phyloP scores from a whole-genome alignment of 306 rosid genomes.

The Ammopiptanthus mongolicus region DNA sequence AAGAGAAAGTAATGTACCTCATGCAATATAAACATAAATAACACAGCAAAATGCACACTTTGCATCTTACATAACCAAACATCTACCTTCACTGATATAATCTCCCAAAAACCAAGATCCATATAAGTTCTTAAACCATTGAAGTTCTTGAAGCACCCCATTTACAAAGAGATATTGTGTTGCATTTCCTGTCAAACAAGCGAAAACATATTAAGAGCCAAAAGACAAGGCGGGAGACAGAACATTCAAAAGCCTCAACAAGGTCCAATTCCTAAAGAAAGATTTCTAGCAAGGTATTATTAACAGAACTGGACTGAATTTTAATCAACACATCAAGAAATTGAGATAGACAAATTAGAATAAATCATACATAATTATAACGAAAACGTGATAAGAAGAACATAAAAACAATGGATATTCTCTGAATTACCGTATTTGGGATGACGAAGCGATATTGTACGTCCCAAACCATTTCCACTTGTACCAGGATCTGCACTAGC shows the following conservation, averaged over 20 bases:
- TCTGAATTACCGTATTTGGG: conserved; percentile 64
- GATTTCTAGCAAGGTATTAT: neutral
- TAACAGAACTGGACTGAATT: neutral
- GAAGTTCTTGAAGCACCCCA: conserved; percentile 73
- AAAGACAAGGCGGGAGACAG: neutral
- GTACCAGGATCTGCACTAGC: conserved; percentile 45
- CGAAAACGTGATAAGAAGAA: neutral
- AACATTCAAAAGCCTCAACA: conserved; percentile 6
- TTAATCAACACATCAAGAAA: neutral
- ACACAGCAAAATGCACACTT: neutral
- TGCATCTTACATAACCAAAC: conserved; percentile 3
- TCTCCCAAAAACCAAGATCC: conserved; percentile 96
- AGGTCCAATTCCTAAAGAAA: conserved; percentile 3
- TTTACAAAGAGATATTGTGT: conserved; percentile 59
- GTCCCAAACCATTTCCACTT: conserved; percentile 49
- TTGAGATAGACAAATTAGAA: neutral
- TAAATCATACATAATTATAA: neutral
- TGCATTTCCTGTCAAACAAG: conserved; percentile 47
- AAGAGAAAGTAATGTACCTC: neutral
- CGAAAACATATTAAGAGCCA: neutral
- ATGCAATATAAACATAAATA: neutral
- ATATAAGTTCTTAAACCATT: conserved; percentile 80
- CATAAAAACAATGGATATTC: neutral
- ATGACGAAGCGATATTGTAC: conserved; percentile 57
- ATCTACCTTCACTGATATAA: conserved; percentile 65